These are phyloP conservation scores for Scenedesmus sp. DNA, from an alignment of 163 green algal species.

Conservation along the genomic window DNA sequence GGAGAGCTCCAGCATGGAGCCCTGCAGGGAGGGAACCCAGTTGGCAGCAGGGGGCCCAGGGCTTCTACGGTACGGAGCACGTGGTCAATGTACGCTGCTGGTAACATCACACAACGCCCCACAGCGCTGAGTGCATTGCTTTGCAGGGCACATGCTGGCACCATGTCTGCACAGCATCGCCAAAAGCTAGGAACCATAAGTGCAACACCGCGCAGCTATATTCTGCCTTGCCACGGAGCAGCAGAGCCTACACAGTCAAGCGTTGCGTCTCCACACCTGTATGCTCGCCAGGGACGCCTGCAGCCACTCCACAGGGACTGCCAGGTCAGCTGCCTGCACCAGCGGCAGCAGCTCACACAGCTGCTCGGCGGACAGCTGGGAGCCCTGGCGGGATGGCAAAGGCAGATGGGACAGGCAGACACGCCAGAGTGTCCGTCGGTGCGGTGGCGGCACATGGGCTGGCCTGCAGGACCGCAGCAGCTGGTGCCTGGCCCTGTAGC, in stretches of 20 bases:
- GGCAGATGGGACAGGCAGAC: too few species aligned
- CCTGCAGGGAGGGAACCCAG: neutral
- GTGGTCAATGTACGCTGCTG: neutral
- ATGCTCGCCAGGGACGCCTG: neutral
- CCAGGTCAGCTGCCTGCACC: slow-evolving; percentile 38
- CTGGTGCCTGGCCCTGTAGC: too few species aligned
- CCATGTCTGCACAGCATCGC: neutral
- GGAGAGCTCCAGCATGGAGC: neutral
- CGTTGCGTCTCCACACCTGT: slow-evolving; percentile 15
- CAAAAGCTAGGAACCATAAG: neutral
- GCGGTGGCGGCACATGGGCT: too few species aligned
- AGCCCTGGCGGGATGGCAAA: neutral
- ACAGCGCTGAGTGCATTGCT: too few species aligned
- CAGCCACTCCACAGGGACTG: slow-evolving; percentile 22
- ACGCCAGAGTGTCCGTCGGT: too few species aligned
- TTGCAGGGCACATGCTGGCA: neutral
- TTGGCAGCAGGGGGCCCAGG: too few species aligned
- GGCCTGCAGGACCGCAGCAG: too few species aligned
- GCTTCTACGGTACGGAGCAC: too few species aligned
- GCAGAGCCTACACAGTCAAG: neutral
- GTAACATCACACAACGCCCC: neutral
- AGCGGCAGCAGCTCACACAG: slow-evolving; percentile 47
- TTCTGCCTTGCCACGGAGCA: too few species aligned
- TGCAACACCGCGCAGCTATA: too few species aligned
- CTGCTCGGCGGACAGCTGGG: neutral